Conservation (phyloP, 202 grass and related monocot genomes). For the Carex arenaria region DNA sequence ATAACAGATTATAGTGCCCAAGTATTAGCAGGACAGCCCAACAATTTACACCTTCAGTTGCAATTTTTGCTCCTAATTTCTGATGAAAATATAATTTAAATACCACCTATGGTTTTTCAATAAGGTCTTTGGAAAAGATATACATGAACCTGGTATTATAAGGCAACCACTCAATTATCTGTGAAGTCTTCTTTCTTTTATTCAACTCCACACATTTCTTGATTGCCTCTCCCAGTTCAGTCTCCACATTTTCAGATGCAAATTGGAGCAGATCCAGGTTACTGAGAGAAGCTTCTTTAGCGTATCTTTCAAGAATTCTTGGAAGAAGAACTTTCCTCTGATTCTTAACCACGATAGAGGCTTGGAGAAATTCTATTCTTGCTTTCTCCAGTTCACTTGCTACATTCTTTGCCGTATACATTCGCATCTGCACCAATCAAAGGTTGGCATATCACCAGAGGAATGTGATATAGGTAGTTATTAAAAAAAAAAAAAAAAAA, state of each 20-base stretch:
- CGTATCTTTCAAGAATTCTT: slow-evolving; percentile 72
- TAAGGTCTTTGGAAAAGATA: slow-evolving; percentile 51
- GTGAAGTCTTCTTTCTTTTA: slow-evolving; percentile 53
- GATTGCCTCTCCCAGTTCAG: slow-evolving; percentile 33
- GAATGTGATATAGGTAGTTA: not conserved
- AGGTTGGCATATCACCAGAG: not conserved
- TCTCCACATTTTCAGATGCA: slow-evolving; percentile 44
- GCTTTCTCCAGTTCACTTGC: slow-evolving; percentile 75
- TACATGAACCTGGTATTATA: slow-evolving; percentile 83
- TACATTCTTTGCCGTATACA: slow-evolving; percentile 84
- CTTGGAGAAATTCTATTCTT: slow-evolving; percentile 82
- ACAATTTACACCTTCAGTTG: not conserved
- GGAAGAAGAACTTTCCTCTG: slow-evolving; percentile 78
- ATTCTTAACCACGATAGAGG: slow-evolving; percentile 54
- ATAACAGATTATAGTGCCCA: not conserved
- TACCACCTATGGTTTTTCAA: slow-evolving; percentile 39
- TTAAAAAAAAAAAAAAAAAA: not conserved
- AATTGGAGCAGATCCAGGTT: slow-evolving; percentile 49
- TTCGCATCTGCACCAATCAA: slow-evolving; percentile 49
- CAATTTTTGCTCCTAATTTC: not conserved
- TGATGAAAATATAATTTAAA: not conserved
- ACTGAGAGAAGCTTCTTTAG: slow-evolving; percentile 50
- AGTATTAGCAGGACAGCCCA: not conserved
- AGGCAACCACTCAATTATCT: slow-evolving; percentile 85
- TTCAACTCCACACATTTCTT: slow-evolving; percentile 33